Percentiles rank a stretch among this genome's conserved stretches.
Conservation (phyloP, 306 rosid genomes). For the Sophora flavescens region DNA sequence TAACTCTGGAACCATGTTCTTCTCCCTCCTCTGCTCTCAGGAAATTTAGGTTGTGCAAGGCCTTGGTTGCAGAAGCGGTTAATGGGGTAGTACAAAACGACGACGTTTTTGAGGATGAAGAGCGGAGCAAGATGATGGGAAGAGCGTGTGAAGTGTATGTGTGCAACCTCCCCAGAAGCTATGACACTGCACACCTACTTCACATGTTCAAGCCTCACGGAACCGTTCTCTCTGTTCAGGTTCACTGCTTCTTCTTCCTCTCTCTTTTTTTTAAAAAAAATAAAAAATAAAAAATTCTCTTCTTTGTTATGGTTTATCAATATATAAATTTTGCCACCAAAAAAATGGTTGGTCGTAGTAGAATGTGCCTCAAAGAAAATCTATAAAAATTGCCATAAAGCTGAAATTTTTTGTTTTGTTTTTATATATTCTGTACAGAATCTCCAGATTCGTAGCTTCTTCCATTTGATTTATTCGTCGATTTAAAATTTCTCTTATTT, state of each 20-base stretch:
- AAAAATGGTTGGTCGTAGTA: too few species aligned
- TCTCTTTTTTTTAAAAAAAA: too few species aligned
- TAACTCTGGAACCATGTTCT: neutral
- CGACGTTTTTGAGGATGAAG: conserved; percentile 20
- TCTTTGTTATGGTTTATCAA: neutral
- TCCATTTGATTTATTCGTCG: neutral
- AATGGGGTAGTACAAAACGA: conserved; percentile 38
- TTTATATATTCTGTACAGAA: neutral
- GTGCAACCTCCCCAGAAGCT: conserved; percentile 67
- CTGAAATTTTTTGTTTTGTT: neutral
- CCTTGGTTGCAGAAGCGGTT: conserved; percentile 31
- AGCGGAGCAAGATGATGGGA: conserved; percentile 17
- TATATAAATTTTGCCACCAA: too few species aligned
- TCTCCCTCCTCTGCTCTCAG: too few species aligned
- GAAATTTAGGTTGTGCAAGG: conserved; percentile 22
- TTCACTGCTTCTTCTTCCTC: neutral
- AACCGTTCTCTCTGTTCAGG: conserved; percentile 58
- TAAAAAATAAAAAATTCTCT: too few species aligned
- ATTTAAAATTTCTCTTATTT: neutral
- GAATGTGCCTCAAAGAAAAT: too few species aligned
- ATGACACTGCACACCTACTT: conserved; percentile 52
- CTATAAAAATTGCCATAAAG: neutral
- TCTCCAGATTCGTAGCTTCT: neutral
- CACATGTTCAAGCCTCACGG: conserved; percentile 62
- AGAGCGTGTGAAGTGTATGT: conserved; percentile 62